Evolutionary conservation across 192 early-diverging fungal genomes (phyloP).

Genomic region (Coemansia sp.): DNA sequence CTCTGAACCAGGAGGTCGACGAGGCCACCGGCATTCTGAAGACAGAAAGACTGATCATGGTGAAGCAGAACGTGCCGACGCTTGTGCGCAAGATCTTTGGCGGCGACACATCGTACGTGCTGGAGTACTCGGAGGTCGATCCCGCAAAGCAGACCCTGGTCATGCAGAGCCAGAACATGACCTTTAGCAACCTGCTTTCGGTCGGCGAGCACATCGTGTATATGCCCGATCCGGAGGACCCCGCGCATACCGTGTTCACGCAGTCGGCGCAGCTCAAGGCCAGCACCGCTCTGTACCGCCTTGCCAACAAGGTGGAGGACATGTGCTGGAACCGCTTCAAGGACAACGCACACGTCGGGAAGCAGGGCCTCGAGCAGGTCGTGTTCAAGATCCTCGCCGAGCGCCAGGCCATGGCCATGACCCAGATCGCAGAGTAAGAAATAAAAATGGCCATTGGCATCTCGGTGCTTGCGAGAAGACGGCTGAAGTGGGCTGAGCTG

Average conservation of each 20-base stretch:
- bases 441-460: too few species aligned
- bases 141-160: constrained; percentile 66
- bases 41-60: constrained; percentile 89
- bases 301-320: constrained; percentile 78
- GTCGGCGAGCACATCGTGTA: constrained; percentile 87
- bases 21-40: constrained; percentile 77
- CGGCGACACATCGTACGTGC: constrained; percentile 75
- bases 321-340: constrained; percentile 81
- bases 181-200: constrained; percentile 76
- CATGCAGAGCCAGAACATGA: constrained; percentile 81
- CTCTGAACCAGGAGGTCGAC: constrained; percentile 77
- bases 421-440: constrained; percentile 18
- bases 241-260: constrained; percentile 61
- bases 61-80: constrained; percentile 79
- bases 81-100: constrained; percentile 69
- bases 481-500: too few species aligned
- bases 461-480: not conserved
- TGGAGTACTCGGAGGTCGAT: constrained; percentile 87
- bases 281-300: constrained; percentile 62
- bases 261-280: constrained; percentile 85
- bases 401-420: constrained; percentile 41
- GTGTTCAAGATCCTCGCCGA: constrained; percentile 46
- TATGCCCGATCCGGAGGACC: constrained; percentile 60
- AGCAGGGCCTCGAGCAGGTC: constrained; percentile 82
- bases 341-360: constrained; percentile 83